Evolutionary conservation across 2,329 filamentous ascomycete species (phyloP), one percentile per base, ranked within the genome.

Genomic region (Fusarium sp.): DNA sequence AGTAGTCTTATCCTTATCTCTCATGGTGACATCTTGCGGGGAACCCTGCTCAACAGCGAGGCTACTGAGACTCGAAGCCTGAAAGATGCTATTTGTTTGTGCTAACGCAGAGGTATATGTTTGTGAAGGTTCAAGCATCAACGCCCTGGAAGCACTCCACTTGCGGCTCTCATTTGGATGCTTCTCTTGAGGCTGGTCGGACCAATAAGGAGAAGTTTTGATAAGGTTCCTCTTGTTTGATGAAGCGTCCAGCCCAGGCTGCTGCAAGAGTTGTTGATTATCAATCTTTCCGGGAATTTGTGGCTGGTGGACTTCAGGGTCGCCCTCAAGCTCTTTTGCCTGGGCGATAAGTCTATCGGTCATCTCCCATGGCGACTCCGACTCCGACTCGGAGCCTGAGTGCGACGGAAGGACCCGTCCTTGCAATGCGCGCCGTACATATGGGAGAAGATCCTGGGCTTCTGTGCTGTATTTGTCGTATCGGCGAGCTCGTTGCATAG

Each of bases 291-390:
- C 46, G 42, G 51, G 29, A 46, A 56, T 55, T n/a, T 54, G 48
- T 27, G 73, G 65, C 27, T 70, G 60, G 34, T 40, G 57, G 49
- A 67, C 69, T 37, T 66, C 57, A 8, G 72, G 51, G 44, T 77
- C 71, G 24, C 48, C 57, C 58, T 77, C 75, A 12, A 79, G 69
- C 24, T 67, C 66, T 66, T 74, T 76, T 13, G 77, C 78, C 41
- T 70, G 65, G 25, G 72, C 65, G 53, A 81, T 81, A 22, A 80
- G 68, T 27, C 77, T 74, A 57, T 82, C 81, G 6, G 81, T 82
- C 48, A 77, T 68, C 29, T 65, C 72, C 81, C 80, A 82, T 7
- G 34, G 34, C 34, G 34, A 37, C 34, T 37, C 34, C 34, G 76
- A 71, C 20, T 67, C 55, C 9, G 59, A 30, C 41, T 56, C 18